Evolutionary conservation across 306 rosid species (phyloP), one percentile per base, ranked within the genome.

Genomic region (Heteromeles arbutifolia): DNA sequence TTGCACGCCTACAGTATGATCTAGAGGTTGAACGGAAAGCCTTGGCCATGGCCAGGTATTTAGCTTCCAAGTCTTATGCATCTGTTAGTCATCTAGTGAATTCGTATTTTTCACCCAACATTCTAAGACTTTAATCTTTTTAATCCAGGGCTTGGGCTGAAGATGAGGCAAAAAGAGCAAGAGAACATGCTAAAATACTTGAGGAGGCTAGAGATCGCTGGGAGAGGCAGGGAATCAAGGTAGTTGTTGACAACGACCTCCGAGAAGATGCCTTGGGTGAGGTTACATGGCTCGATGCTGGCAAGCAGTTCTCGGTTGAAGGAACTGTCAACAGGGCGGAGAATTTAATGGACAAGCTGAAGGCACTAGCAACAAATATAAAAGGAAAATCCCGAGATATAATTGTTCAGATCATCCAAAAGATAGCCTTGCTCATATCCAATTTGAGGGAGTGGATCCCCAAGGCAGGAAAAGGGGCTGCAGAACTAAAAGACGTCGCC

Each of bases 21-120:
- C 88, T 96, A 65, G 97, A 96, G 89, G 99, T 96, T 41, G 99
- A 96, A 83, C 84, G 96, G 57, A 92, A 92, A 84, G 99, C 99
- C 69, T 83, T 96, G 89, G 89, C 99, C 69, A 90, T 96, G 97
- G 99, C 99, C 89, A 96, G 99, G 99, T 96, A 89, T 68, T 54
- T 74, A 69, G n/a, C 14, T 58, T 26, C 21, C 19, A 52, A 70
- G 26, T 71, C 43, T 6, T 12, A 39, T 22, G 63, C 29, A 53
- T 57, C 58, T 67, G 31, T 18, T 32, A 17, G 9, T 31, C 0
- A 13, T 73, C 25, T 58, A 59, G 68, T 31, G 44, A 59, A 25
- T 73, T 21, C 29, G 58, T 74, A 10, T 32, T 56, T 11, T 14
- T 53, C 14, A 3, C 19, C 1, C 29, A 53, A 21, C 26, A 24